A percentile compares a stretch with the other conserved stretches of the same genome.
These are phyloP conservation scores for Gastrolobium villosum DNA, from an alignment of 306 rosid species.

Conservation along the genomic window DNA sequence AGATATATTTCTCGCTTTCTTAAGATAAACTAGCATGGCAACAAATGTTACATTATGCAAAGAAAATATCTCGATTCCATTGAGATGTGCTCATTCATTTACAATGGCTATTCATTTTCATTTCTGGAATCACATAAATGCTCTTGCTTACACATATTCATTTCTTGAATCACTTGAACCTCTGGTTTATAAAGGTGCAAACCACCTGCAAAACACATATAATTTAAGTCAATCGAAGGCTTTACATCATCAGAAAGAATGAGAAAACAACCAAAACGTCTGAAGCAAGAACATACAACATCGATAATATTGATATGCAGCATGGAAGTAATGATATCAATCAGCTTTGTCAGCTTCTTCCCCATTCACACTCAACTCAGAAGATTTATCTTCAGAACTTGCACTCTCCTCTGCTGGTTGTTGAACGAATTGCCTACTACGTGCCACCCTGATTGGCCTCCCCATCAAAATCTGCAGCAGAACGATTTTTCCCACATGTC, in stretches of 20 bases:
- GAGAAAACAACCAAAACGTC: constrained; percentile 28
- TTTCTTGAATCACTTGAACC: constrained; percentile 25
- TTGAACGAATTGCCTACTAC: constrained; percentile 76
- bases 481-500: constrained; percentile 33
- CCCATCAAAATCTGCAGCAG: constrained; percentile 77
- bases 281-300: constrained; percentile 44
- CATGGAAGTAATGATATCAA: constrained; percentile 40
- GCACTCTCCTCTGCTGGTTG: constrained; percentile 52
- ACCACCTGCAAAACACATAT: constrained; percentile 38
- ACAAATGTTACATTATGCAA: constrained; percentile 22
- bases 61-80: constrained; percentile 33
- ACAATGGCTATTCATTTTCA: constrained; percentile 20
- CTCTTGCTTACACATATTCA: constrained; percentile 27
- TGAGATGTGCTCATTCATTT: constrained; percentile 30
- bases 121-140: constrained; percentile 22
- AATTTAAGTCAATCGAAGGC: constrained; percentile 38
- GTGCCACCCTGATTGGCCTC: constrained; percentile 75
- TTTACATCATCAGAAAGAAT: constrained; percentile 12
- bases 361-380: constrained; percentile 52
- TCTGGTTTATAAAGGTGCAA: constrained; percentile 25
- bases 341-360: constrained; percentile 55
- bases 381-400: constrained; percentile 53
- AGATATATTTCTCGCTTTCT: constrained; percentile 24
- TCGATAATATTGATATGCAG: constrained; percentile 39
- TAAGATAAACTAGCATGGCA: constrained; percentile 22